These are phyloP conservation scores for Naematelia aurantialba DNA, from an alignment of 768 basidiomycete species.

Conservation along the genomic window DNA sequence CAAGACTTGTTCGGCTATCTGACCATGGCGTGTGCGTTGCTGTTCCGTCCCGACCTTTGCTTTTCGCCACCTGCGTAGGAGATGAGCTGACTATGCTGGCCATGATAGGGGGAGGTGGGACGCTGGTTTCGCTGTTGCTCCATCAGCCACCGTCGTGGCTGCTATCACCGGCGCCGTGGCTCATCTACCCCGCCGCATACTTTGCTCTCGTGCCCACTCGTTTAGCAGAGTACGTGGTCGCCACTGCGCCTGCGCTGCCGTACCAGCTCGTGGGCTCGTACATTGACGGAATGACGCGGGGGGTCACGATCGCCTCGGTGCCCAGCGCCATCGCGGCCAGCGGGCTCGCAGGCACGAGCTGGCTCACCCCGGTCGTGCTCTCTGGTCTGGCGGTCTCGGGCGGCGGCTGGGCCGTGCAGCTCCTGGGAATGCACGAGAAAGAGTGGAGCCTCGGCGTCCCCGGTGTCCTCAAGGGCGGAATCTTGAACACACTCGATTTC, in stretches of 20 bases:
- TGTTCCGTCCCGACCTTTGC: neutral
- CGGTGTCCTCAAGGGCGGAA: constrained; percentile 21
- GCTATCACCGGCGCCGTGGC: constrained; percentile 37
- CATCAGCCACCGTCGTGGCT: constrained; percentile 39
- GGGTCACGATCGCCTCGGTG: constrained; percentile 25
- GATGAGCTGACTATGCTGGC: neutral
- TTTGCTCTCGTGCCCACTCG: constrained; percentile 31
- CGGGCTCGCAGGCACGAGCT: neutral
- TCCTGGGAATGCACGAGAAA: constrained; percentile 20
- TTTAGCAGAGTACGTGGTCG: constrained; percentile 22
- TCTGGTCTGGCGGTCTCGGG: constrained; percentile 23
- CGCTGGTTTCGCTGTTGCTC: constrained; percentile 29
- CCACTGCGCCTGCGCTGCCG: constrained; percentile 26
- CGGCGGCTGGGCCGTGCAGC: constrained; percentile 29
- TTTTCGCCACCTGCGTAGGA: neutral
- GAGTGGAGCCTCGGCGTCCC: constrained; percentile 31
- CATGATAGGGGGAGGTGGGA: constrained; percentile 39
- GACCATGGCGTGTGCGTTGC: constrained; percentile 35
- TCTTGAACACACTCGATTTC: constrained; percentile 27
- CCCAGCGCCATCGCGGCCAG: constrained; percentile 9
- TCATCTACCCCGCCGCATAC: constrained; percentile 32
- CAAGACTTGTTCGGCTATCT: constrained; percentile 40
- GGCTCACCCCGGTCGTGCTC: constrained; percentile 21
- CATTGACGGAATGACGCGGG: constrained; percentile 35
- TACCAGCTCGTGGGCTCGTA: constrained; percentile 23